Percentiles rank a stretch among this genome's conserved stretches.
phyloP scores from a whole-genome alignment of 192 early-diverging fungal species.

The Spizellomyces punctatus region DNA sequence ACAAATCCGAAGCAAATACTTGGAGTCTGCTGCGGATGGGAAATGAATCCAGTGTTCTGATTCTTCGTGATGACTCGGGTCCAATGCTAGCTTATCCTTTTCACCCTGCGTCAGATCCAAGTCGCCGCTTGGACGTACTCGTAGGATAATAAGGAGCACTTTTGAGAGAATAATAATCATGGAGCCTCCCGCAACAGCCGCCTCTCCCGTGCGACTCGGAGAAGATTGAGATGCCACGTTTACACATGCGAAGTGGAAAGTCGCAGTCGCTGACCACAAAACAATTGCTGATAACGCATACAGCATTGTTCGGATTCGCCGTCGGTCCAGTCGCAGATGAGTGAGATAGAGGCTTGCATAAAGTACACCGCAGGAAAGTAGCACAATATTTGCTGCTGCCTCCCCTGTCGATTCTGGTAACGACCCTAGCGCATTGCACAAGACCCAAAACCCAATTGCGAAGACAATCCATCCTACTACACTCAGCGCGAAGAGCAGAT shows the following conservation, averaged over 20 bases:
- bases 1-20: not conserved
- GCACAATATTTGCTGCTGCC: not conserved
- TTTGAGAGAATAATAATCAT: conserved; percentile 1
- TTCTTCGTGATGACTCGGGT: conserved; percentile 13
- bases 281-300: not conserved
- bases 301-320: not conserved
- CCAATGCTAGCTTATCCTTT: not conserved
- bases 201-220: not conserved
- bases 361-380: not conserved
- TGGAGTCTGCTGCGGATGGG: not conserved
- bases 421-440: not conserved
- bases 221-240: not conserved
- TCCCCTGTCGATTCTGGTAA: not conserved
- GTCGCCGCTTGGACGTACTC: not conserved
- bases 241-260: not conserved
- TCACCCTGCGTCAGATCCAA: not conserved
- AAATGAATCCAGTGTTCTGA: conserved; percentile 1
- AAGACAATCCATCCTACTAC: conserved; percentile 4
- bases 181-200: not conserved
- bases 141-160: not conserved
- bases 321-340: not conserved
- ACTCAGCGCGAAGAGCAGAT: not conserved
- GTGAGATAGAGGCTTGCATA: conserved; percentile 1
- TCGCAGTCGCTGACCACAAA: not conserved
- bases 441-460: not conserved